A percentile compares a stretch with the other conserved stretches of the same genome.
Evolutionary conservation across 805 yeast genomes (phyloP).

Genomic region (Candida yuanshanica): DNA sequence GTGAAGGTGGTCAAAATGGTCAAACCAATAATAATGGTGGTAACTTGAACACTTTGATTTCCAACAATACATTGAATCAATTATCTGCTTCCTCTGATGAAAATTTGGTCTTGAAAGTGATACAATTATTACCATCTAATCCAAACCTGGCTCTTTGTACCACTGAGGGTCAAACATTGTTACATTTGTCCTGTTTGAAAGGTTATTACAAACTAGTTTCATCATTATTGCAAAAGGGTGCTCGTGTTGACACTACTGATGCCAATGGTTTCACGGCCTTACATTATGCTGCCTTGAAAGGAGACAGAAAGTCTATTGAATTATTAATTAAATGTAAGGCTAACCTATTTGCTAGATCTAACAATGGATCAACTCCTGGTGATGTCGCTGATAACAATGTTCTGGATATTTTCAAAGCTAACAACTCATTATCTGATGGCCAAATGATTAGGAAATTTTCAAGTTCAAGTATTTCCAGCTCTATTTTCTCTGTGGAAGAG

Average conservation of each 20-base stretch:
- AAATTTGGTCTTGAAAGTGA: conserved; percentile 38
- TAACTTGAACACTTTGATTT: conserved; percentile 1
- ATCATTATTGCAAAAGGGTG: conserved; percentile 59
- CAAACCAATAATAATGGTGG: conserved; percentile 14
- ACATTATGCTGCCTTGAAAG: conserved; percentile 77
- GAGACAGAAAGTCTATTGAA: conserved; percentile 61
- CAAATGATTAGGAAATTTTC: conserved; percentile 21
- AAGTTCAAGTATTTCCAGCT: conserved; percentile 21
- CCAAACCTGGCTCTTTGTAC: conserved; percentile 84
- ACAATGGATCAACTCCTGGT: conserved; percentile 41
- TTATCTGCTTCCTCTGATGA: conserved; percentile 27
- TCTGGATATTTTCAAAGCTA: conserved; percentile 24
- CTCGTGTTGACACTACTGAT: conserved; percentile 69
- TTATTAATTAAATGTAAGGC: conserved; percentile 62
- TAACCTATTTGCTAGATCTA: conserved; percentile 44
- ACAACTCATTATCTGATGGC: background rate
- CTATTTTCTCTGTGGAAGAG: conserved; percentile 28
- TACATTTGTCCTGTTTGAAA: conserved; percentile 78
- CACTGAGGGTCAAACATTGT: conserved; percentile 75
- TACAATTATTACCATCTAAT: conserved; percentile 62
- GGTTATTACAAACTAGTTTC: conserved; percentile 60
- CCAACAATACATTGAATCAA: conserved; percentile 6
- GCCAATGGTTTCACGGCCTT: conserved; percentile 80
- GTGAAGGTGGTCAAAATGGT: conserved; percentile 25
- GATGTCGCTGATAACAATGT: conserved; percentile 36